These are phyloP conservation scores for Lentinula sp. DNA, from an alignment of 768 basidiomycete species.

Conservation along the genomic window DNA sequence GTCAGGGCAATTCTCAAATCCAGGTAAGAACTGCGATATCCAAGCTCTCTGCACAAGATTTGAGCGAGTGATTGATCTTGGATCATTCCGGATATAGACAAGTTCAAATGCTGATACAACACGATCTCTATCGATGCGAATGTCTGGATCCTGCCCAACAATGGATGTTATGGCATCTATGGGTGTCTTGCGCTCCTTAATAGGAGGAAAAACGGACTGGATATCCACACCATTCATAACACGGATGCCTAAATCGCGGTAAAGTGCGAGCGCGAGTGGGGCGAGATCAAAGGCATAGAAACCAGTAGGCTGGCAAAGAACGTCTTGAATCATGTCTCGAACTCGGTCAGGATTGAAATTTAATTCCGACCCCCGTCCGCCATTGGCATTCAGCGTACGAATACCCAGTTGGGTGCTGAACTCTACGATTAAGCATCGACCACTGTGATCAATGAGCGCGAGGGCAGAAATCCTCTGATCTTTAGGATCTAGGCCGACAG, in stretches of 20 bases:
- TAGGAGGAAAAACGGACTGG: slow-evolving; percentile 39
- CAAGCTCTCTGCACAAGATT: slow-evolving; percentile 38
- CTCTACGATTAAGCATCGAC: slow-evolving; percentile 28
- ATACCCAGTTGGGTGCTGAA: slow-evolving; percentile 18
- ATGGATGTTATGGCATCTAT: slow-evolving; percentile 33
- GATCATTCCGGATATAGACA: slow-evolving; percentile 20
- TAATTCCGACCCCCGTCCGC: slow-evolving; percentile 13
- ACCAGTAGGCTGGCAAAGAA: slow-evolving; percentile 39
- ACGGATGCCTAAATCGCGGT: slow-evolving; percentile 32
- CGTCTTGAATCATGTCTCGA: slow-evolving; percentile 16
- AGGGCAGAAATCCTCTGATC: slow-evolving; percentile 37
- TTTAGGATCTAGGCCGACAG: slow-evolving; percentile 38
- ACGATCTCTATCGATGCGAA: slow-evolving; percentile 29
- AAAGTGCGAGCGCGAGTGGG: slow-evolving; percentile 42
- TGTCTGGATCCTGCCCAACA: slow-evolving; percentile 25
- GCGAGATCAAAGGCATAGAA: slow-evolving; percentile 52
- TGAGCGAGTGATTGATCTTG: slow-evolving; percentile 23
- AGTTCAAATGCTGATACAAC: slow-evolving; percentile 29
- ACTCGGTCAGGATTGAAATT: neutral
- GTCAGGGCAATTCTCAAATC: slow-evolving; percentile 32
- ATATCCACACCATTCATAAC: slow-evolving; percentile 51
- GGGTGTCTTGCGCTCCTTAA: slow-evolving; percentile 29
- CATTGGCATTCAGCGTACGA: slow-evolving; percentile 5
- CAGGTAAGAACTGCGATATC: slow-evolving; percentile 41
- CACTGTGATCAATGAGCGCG: slow-evolving; percentile 33